Conservation (phyloP, 371 early-diverging fungal genomes). For the Mortierella sp. region DNA sequence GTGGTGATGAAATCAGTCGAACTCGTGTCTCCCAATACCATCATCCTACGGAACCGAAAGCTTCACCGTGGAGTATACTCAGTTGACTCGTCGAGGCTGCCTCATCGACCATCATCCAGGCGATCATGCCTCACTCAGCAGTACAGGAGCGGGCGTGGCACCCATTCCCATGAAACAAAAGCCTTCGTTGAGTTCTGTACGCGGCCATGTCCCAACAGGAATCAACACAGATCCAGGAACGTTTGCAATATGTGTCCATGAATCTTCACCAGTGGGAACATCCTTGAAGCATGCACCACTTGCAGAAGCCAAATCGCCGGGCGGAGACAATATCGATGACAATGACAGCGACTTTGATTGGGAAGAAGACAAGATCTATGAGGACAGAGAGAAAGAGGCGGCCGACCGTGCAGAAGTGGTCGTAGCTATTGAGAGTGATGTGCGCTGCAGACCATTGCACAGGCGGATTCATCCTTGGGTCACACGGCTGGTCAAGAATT, state of each 20-base stretch:
- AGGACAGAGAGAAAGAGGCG: conserved; percentile 14
- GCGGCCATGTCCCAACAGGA: conserved; percentile 27
- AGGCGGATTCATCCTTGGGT: conserved; percentile 23
- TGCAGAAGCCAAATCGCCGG: neutral
- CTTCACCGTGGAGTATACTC: conserved; percentile 8
- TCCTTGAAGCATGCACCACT: conserved; percentile 2
- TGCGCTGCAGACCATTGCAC: conserved; percentile 28
- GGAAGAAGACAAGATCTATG: conserved; percentile 38
- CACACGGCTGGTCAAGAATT: conserved; percentile 13
- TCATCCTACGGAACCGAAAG: conserved; percentile 27
- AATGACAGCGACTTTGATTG: conserved; percentile 38
- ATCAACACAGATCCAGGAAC: conserved; percentile 28
- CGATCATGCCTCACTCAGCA: neutral
- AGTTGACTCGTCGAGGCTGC: neutral
- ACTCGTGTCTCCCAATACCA: conserved; percentile 16
- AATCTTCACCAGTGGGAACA: conserved; percentile 18
- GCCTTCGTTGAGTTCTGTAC: conserved; percentile 29
- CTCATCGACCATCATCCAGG: conserved; percentile 1
- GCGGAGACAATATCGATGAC: neutral
- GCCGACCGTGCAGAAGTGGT: neutral
- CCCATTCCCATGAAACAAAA: conserved; percentile 15
- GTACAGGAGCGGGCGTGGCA: neutral
- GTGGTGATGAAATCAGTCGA: conserved; percentile 37
- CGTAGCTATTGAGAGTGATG: conserved; percentile 19
- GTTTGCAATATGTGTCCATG: conserved; percentile 21